phyloP scores from a whole-genome alignment of 2,329 filamentous ascomycete species.

The Phaeosphaeriaceae sp. region DNA sequence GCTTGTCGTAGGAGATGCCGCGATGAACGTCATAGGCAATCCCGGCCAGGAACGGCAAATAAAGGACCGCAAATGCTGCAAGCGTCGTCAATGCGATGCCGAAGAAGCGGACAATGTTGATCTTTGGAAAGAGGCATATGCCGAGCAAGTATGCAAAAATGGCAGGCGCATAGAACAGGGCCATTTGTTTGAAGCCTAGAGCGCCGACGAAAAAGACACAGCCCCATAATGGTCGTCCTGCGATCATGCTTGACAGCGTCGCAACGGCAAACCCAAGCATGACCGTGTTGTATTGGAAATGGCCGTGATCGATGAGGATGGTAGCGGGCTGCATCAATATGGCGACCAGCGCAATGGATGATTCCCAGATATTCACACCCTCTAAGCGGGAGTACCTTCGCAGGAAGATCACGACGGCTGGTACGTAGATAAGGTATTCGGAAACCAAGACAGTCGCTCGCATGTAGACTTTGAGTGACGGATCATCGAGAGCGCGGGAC shows the following conservation, averaged over 20 bases:
- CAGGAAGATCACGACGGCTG: constrained; percentile 83
- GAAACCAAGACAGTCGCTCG: constrained; percentile 88
- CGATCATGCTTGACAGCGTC: constrained; percentile 86
- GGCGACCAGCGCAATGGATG: constrained; percentile 83
- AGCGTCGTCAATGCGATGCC: constrained; percentile 77
- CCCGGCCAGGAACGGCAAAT: constrained; percentile 77
- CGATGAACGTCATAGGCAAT: constrained; percentile 72
- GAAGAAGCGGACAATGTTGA: constrained; percentile 73
- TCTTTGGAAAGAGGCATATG: constrained; percentile 77
- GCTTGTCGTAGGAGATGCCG: constrained; percentile 65
- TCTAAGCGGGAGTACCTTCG: constrained; percentile 79
- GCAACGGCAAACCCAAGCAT: constrained; percentile 93
- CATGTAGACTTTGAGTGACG: constrained; percentile 91
- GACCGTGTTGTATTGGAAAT: constrained; percentile 98
- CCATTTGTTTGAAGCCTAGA: constrained; percentile 99
- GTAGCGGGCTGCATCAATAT: constrained; percentile 91
- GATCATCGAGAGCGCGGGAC: constrained; percentile 82
- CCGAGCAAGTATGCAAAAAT: constrained; percentile 93
- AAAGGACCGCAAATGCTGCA: constrained; percentile 74
- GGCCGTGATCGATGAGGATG: constrained; percentile 92
- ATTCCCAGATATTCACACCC: constrained; percentile 80
- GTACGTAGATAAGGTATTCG: constrained; percentile 89
- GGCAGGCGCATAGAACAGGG: constrained; percentile 91
- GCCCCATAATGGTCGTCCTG: constrained; percentile 84
- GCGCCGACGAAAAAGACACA: constrained; percentile 93